Base-by-base conservation (phyloP, 345 rosid genomes). In the Erodium maritimum region DNA sequence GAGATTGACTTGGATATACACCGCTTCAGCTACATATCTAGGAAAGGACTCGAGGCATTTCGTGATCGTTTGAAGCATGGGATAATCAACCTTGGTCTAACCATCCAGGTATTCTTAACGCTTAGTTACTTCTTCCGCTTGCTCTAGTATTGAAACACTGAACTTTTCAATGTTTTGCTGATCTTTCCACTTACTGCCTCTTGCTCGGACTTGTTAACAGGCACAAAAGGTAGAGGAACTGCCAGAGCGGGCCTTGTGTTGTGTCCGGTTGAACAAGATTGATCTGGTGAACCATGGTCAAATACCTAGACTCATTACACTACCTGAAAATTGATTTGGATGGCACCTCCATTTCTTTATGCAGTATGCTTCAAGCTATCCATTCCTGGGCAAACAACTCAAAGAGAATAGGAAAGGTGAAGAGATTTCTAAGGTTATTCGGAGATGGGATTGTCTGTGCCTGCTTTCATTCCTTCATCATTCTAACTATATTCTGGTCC, bases 21-120 rank as follows among this genome's bases (percentile, higher is more conserved):
- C 64, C 77, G 96, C 5, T 88, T 88, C 80, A 82, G 90, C 78
- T 82, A 81, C 84, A 85, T 88, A 59, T 81, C 96, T 9, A 82
- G 96, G 65, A 88, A 80, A 79, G 94, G 96, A 34, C 76, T 88
- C 14, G 96, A 88, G 72, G 80, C 96, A 46, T 88, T 88, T 79
- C 73, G 84, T 54, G 85, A 82, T 5, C 71, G 88, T 24, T 59
- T 85, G 63, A 75, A 77, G 75, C 60, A 78, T 5, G 90, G 88
- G 12, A 65, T 82, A 61, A 72, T 82, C 19, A 78, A 88, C 75
- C 75, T 88, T 45, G 88, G 96, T 58, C 73, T 85, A 66, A 83
- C 96, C 5, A 85, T 88, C 71, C 94, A 88, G 96, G 96, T 88
- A 78, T 21, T 57, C 19, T 25, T 7, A 25, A 25, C n/a, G n/a